phyloP scores from a whole-genome alignment of 2,329 filamentous ascomycete species.

The Aspergillus pseudonomiae region DNA sequence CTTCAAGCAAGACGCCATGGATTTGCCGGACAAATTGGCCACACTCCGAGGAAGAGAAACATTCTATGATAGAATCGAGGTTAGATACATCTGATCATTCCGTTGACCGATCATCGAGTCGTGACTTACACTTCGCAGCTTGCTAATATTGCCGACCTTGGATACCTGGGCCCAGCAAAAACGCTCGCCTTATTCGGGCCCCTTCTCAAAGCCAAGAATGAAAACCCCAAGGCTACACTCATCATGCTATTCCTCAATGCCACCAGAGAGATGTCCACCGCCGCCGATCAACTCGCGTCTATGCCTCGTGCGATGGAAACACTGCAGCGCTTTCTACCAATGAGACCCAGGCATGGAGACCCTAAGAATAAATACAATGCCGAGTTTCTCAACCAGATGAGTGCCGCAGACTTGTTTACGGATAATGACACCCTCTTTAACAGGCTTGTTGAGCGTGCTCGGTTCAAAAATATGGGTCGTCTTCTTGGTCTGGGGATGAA shows the following conservation, averaged over 20 bases:
- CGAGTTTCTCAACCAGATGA: background rate
- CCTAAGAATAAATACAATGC: background rate
- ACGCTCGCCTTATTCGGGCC: background rate
- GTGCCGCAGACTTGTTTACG: background rate
- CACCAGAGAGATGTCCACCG: background rate
- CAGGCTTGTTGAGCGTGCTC: background rate
- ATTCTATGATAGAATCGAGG: background rate
- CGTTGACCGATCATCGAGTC: fast-evolving
- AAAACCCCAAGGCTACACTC: background rate
- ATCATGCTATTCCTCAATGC: background rate
- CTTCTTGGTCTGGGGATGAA: background rate
- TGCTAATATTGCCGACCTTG: background rate
- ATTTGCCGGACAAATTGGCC: too few species aligned
- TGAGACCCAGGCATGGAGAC: background rate
- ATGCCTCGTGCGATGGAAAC: background rate
- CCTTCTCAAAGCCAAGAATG: background rate
- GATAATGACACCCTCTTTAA: background rate
- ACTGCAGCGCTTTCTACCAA: background rate
- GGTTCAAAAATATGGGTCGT: background rate
- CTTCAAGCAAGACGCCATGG: too few species aligned
- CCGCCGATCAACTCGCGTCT: background rate
- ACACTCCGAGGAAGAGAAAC: background rate
- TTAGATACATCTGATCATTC: fast-evolving
- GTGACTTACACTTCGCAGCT: background rate
- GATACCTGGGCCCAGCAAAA: background rate